phyloP scores from a whole-genome alignment of 2,329 filamentous ascomycete species.

The Sporothrix brasiliensis region DNA sequence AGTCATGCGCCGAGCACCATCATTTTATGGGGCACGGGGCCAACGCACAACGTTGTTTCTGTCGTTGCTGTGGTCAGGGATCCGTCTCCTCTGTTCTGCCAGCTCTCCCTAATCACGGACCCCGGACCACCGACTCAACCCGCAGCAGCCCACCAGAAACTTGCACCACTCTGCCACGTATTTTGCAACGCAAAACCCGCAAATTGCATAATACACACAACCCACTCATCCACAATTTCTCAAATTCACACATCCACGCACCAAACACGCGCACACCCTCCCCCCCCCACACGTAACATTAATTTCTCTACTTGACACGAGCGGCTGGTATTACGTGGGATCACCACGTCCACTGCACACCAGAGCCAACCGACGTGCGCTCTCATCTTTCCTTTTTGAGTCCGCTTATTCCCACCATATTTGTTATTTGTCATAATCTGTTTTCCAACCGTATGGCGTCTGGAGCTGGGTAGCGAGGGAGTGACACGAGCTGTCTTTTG shows the following conservation, averaged over 20 bases:
- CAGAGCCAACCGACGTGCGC: neutral
- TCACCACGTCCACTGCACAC: neutral
- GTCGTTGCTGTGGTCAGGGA: slow-evolving; percentile 18
- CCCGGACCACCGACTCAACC: neutral
- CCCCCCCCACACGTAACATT: neutral
- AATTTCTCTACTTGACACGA: neutral
- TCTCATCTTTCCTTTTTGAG: neutral
- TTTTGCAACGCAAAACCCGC: neutral
- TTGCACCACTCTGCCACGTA: neutral
- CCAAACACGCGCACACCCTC: too few species aligned
- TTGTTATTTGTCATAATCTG: neutral
- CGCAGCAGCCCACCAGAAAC: neutral
- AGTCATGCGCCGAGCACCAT: slow-evolving; percentile 16
- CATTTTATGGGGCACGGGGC: slow-evolving; percentile 16
- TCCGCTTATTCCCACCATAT: neutral
- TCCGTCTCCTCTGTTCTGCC: neutral
- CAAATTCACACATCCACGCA: neutral
- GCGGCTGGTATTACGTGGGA: neutral
- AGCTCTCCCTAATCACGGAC: neutral
- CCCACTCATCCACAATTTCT: neutral
- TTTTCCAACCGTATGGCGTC: slow-evolving; percentile 25
- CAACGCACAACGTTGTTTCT: slow-evolving; percentile 1
- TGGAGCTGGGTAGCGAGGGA: slow-evolving; percentile 30
- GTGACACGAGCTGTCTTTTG: slow-evolving; percentile 10
- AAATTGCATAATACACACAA: slow-evolving; percentile 2